Evolutionary conservation across 306 rosid species (phyloP), one percentile per base, ranked within the genome.

Genomic region (Dalbergia cochinchinensis): DNA sequence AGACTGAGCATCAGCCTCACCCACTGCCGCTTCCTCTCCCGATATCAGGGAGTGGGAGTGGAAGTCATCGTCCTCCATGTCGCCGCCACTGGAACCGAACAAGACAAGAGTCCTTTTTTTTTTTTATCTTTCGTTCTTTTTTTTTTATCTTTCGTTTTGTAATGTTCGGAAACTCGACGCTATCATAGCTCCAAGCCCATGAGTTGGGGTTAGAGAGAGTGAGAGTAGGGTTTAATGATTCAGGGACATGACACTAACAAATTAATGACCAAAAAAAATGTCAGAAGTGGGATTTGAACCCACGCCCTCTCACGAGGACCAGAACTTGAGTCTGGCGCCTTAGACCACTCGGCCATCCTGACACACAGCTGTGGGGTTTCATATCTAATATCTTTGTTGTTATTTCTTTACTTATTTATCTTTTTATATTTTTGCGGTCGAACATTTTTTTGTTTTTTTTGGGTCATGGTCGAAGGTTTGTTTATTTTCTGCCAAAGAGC

Each of bases 41-140:
- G 18, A 53, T 13, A 37, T 79, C 26, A 26, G 31, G 31, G 31
- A 26, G 31, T 13, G 55, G 9, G 76, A 72, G 1, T 4, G 41
- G 16, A 55, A 41, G 62, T 76, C 83, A 1, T 53, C 31, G 14
- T 68, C 78, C 33, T 57, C 82, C 73, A 73, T 42, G 11, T 7
- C 47, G 47, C 47, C 47, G 11, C 47, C 47, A 48, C 54, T 48
- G 13, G 54, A 11, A 12, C 14, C 54, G 15, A 15, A 11, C 12
- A 11, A 50, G 14, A 4, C 5, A 50, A 50, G 41, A 20, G 22
- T 20, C 4, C n/a, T n/a, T n/a, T 15, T 50, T 50, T 50, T 50
- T 1, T 50, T 50, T 50, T 50, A n/a, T 50, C 7, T 3, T 50
- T 0, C 16, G 57, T 4, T 15, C 4, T 15, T 50, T 50, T 50